Conservation (phyloP, 495 filamentous ascomycete genomes). For the Aspergillus campestris region DNA sequence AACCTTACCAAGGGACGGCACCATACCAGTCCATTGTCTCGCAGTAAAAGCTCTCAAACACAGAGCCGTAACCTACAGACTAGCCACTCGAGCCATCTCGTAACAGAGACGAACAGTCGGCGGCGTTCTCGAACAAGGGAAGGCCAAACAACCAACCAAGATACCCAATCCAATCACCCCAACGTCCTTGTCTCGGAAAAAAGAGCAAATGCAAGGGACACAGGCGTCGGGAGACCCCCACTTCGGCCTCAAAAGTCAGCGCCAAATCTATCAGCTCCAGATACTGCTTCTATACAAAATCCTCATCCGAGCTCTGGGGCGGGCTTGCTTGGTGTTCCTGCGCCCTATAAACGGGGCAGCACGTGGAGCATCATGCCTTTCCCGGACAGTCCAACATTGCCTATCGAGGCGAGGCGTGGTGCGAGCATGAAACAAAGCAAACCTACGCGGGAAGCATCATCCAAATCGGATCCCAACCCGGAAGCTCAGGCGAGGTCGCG, state of each 20-base stretch:
- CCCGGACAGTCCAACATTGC: slow-evolving; percentile 36
- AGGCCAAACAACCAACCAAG: slow-evolving; percentile 3
- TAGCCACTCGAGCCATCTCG: background rate
- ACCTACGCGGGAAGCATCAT: slow-evolving; percentile 3
- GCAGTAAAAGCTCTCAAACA: slow-evolving; percentile 9
- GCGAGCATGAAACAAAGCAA: slow-evolving; percentile 3
- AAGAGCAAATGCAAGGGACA: background rate
- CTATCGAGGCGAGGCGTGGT: slow-evolving; percentile 10
- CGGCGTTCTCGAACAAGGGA: slow-evolving; percentile 2
- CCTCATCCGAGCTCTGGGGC: slow-evolving; percentile 6
- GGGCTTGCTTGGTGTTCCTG: slow-evolving; percentile 27
- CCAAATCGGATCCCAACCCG: slow-evolving; percentile 7
- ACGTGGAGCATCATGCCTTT: slow-evolving; percentile 32
- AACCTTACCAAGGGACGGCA: slow-evolving; percentile 28
- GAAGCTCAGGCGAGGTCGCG: slow-evolving; percentile 6
- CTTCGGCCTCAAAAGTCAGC: slow-evolving; percentile 26
- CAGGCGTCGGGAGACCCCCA: background rate
- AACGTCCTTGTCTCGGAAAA: no score
- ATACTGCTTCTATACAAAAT: slow-evolving; percentile 6
- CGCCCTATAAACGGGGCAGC: slow-evolving; percentile 28
- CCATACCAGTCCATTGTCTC: slow-evolving; percentile 16
- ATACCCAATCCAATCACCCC: background rate
- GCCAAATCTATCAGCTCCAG: slow-evolving; percentile 19
- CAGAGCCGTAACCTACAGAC: slow-evolving; percentile 12
- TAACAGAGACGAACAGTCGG: background rate